Percentiles rank a stretch among this genome's conserved stretches.
Conservation (phyloP, 1,284 basidiomycete species). For the Ceratobasidium sp. region DNA sequence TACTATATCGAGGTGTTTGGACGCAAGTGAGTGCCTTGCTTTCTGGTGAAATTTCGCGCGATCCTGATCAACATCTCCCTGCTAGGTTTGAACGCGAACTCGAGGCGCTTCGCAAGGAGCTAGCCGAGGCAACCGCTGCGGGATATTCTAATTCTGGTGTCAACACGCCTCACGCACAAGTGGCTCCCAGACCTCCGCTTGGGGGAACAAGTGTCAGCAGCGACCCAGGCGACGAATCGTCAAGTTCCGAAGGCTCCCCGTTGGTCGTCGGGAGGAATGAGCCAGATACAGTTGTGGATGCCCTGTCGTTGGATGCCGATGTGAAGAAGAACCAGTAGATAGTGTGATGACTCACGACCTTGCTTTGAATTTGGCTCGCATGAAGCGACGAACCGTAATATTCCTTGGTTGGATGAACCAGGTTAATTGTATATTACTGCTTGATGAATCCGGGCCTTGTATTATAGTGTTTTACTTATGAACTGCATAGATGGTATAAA, state of each 20-base stretch:
- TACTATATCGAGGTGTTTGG: conserved; percentile 97
- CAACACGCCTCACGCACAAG: conserved; percentile 20
- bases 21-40: conserved; percentile 76
- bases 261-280: conserved; percentile 27
- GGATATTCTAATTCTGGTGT: conserved; percentile 18
- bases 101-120: conserved; percentile 86
- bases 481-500: background rate
- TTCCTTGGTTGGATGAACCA: background rate
- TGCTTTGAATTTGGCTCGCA: conserved; percentile 12
- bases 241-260: conserved; percentile 35
- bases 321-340: conserved; percentile 45
- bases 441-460: conserved; percentile 1
- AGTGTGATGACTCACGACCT: background rate
- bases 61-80: conserved; percentile 30
- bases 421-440: conserved; percentile 32
- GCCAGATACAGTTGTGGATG: conserved; percentile 18
- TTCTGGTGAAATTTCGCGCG: background rate
- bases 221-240: conserved; percentile 32
- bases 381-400: conserved; percentile 8
- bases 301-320: conserved; percentile 12
- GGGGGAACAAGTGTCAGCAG: conserved; percentile 10
- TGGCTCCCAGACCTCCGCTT: background rate
- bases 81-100: conserved; percentile 89
- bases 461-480: background rate
- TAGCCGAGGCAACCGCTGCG: conserved; percentile 60